Evolutionary conservation across 306 rosid genomes (phyloP).

Genomic region (Dryas octopetala): DNA sequence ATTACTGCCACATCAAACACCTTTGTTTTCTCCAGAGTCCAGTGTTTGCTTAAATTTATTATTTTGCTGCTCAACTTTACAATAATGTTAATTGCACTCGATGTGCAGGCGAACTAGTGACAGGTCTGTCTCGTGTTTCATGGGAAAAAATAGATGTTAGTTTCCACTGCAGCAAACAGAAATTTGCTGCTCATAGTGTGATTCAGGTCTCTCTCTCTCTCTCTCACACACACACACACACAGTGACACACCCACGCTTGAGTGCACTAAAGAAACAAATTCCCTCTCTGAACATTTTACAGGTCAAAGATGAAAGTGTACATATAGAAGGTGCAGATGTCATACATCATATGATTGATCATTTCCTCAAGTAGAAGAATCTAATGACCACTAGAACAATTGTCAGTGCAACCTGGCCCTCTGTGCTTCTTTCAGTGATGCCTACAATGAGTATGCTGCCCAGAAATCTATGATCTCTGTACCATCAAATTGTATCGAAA

Average conservation of each 20-base stretch:
- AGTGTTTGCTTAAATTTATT: neutral
- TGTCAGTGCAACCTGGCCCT: neutral
- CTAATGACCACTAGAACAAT: neutral
- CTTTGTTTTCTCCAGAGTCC: neutral
- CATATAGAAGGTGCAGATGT: slow-evolving; percentile 97
- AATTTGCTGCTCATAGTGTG: slow-evolving; percentile 94
- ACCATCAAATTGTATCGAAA: neutral
- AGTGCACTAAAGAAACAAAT: neutral
- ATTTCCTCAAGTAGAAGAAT: slow-evolving; percentile 60
- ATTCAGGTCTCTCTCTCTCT: slow-evolving; percentile 64
- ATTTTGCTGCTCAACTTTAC: neutral
- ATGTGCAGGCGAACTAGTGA: slow-evolving; percentile 78
- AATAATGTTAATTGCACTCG: slow-evolving; percentile 24
- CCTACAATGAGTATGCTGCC: neutral
- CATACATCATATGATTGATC: slow-evolving; percentile 82
- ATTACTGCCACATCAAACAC: neutral
- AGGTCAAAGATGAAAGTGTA: slow-evolving; percentile 73
- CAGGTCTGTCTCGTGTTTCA: slow-evolving; percentile 74
- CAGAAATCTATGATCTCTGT: neutral
- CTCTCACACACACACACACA: neutral
- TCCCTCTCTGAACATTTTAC: slow-evolving; percentile 20
- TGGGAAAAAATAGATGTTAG: slow-evolving; percentile 99
- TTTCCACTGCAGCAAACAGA: slow-evolving; percentile 67
- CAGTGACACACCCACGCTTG: neutral
- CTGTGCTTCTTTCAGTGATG: slow-evolving; percentile 17